These are phyloP conservation scores for Melampsora americana DNA, from an alignment of 1,284 basidiomycete genomes.

Conservation along the genomic window DNA sequence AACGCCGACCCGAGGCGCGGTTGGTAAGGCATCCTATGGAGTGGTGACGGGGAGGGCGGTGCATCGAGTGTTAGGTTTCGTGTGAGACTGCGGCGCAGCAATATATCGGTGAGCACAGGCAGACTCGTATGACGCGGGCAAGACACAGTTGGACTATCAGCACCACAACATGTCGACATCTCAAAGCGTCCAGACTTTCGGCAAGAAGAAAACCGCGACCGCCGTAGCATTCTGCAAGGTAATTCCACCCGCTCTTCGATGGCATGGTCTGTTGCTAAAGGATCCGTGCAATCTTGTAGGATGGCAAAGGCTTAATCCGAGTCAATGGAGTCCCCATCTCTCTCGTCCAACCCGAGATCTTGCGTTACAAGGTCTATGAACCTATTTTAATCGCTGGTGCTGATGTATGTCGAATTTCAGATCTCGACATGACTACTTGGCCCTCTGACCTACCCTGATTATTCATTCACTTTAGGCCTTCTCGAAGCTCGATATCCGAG, in stretches of 20 bases:
- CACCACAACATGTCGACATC: constrained; percentile 39
- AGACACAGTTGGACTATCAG: not conserved
- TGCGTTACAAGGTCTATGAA: constrained; percentile 98
- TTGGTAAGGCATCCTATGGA: too few species aligned
- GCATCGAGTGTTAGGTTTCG: not conserved
- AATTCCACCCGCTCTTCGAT: not conserved
- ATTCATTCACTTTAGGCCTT: constrained; percentile 64
- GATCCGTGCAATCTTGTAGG: constrained; percentile 54
- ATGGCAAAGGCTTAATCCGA: constrained; percentile 95
- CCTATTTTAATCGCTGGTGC: constrained; percentile 53
- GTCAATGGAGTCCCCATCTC: constrained; percentile 95
- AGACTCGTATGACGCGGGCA: not conserved
- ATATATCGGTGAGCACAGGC: not conserved
- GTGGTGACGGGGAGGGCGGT: too few species aligned
- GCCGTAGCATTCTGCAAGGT: constrained; percentile 42
- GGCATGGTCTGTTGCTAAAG: not conserved
- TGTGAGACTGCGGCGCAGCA: constrained; percentile 24
- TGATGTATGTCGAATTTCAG: constrained; percentile 35
- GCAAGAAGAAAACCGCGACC: constrained; percentile 56
- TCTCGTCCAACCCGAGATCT: constrained; percentile 81
- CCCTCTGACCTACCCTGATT: not conserved
- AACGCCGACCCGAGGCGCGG: too few species aligned
- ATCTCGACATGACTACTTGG: not conserved
- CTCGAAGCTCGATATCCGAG: constrained; percentile 84
- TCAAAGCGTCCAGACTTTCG: constrained; percentile 55